Evolutionary conservation across 139 green algal species (phyloP), one percentile per base, ranked within the genome.

Genomic region (Ostreobium quekettii): DNA sequence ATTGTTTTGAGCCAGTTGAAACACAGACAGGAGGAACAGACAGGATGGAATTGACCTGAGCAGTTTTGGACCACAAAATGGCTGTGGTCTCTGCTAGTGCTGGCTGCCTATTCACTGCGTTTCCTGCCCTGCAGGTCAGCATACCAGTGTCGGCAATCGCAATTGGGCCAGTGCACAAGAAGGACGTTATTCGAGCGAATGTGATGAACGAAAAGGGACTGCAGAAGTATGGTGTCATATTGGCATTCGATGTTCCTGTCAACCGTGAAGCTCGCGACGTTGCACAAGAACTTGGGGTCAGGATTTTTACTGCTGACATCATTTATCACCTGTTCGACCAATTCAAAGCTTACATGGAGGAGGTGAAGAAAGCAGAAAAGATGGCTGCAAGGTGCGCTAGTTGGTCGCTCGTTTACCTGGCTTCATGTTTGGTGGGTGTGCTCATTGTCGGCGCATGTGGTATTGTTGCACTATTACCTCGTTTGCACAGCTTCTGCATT

Each of bases 301-400:
- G 73, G 28, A 86, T 99, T 67, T 96, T 99, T 76, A 97, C 90
- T 0, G 94, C 94, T 11, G 94, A 99, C 82, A 98, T 99, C 83
- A 99, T 99, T 78, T 99, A 99, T 80, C 94, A 99, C 86, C 85
- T 99, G 26, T 99, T 99, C 60, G 94, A 99, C 84, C 90, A 97
- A 73, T 96, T 97, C 82, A 93, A 77, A 2, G 84, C 82, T 11
- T 94, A 89, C 75, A 83, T 93, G 48, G 79, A 83, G 62, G 63
- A 81, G 65, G 74, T 86, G 8, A 36, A 64, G 1, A 33, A 62
- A 67, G 48, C 60, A n/a, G 67, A 73, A 47, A 73, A 73, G 53
- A 31, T 7, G n/a, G 67, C 48, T 15, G 67, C 63, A 53, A 53
- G 56, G 56, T 64, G 26, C 11, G 56, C 8, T n/a, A n/a, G n/a